Base-by-base conservation (phyloP, 2,329 filamentous ascomycete genomes). In the Metarhizium album region DNA sequence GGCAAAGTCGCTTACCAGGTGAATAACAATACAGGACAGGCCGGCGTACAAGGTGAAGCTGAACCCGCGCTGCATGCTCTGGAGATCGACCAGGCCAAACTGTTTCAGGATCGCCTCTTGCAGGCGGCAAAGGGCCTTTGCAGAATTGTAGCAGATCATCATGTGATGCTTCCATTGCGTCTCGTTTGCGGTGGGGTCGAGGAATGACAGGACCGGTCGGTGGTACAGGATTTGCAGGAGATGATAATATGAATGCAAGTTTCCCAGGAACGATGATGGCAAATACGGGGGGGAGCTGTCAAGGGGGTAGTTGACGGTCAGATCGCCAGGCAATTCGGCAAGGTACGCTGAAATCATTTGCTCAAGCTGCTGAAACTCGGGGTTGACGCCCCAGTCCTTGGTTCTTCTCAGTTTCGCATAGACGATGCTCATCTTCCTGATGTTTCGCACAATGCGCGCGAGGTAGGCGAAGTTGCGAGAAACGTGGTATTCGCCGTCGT, bases 21-120 rank as follows among this genome's bases (percentile, higher is more conserved):
- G 90, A 50, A 97, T 78, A 68, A 96, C 90, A 23, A 91, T 90
- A 71, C 90, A 95, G 1, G 89, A 93, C 45, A 97, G 72, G 24
- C 95, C 82, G 51, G 84, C 83, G 62, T 97, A 97, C n/a, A 97
- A 89, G 5, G 88, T 89, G 62, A 95, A 97, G 67, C 90, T 95
- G 64, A 95, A 90, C 38, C 91, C 91, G 57, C 91, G 80, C 61
- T 91, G 85, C 91, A 96, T 96, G 69, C 85, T 94, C 59, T 93
- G 76, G 16, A 97, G 74, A 0, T 90, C 91, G 16, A 79, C 79
- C 53, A 95, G 72, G 2, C 90, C 88, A 65, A 84, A 95, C 0
- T 80, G 78, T 49, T 84, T 78, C 52, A 95, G 63, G 35, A 95
- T 81, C 2, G 84, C 84, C 68, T 97, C 91, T 62, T 96, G 90